Conservation (phyloP, 805 yeast genomes). For the Ogataea degrootiae region DNA sequence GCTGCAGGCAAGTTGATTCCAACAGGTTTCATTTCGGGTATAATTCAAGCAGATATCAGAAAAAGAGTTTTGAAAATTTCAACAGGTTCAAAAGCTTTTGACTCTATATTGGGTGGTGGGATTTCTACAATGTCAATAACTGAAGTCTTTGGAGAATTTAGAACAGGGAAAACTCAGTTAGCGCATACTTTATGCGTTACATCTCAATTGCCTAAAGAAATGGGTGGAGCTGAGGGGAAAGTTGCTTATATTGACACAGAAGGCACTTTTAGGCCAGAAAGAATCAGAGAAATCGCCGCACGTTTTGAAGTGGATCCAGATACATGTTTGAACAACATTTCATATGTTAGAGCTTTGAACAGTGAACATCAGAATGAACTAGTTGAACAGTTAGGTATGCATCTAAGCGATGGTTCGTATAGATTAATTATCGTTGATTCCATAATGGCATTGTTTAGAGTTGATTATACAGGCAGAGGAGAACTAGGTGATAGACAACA, state of each 20-base stretch:
- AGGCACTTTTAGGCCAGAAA: conserved; percentile 76
- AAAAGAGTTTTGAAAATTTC: conserved; percentile 60
- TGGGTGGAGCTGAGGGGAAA: conserved; percentile 82
- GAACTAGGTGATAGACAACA: conserved; percentile 75
- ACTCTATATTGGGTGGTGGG: conserved; percentile 69
- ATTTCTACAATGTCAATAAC: conserved; percentile 72
- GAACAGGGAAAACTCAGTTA: conserved; percentile 80
- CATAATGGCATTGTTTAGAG: conserved; percentile 74
- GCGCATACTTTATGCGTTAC: conserved; percentile 78
- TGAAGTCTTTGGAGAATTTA: conserved; percentile 75
- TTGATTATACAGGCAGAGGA: conserved; percentile 75
- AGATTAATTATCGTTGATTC: conserved; percentile 62
- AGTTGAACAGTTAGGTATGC: conserved; percentile 59
- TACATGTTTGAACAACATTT: conserved; percentile 63
- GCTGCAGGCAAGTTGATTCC: conserved; percentile 65
- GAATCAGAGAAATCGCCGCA: conserved; percentile 59
- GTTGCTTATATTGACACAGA: conserved; percentile 78
- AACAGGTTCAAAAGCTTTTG: conserved; percentile 69
- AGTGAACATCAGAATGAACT: conserved; percentile 78
- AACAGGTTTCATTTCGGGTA: conserved; percentile 71
- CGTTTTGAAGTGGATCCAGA: conserved; percentile 67
- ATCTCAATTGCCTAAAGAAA: conserved; percentile 61
- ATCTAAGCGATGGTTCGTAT: conserved; percentile 64
- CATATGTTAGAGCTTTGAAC: conserved; percentile 71
- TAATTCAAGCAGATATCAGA: conserved; percentile 60